Conservation (phyloP, 129 eudicot genomes). For the Lactuca sativa region DNA sequence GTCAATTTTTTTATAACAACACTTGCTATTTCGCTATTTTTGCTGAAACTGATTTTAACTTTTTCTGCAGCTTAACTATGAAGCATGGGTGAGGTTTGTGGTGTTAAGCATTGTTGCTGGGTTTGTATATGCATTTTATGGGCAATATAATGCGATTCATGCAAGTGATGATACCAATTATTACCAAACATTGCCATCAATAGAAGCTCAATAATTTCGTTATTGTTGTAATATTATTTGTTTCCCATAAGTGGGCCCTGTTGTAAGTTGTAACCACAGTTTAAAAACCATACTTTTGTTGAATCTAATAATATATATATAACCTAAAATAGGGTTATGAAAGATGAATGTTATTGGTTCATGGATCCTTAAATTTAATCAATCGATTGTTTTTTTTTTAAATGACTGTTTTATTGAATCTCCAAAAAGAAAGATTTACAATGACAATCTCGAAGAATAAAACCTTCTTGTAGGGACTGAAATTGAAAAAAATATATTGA, state of each 20-base stretch:
- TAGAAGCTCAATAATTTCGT: conserved; percentile 39
- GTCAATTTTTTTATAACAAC: background rate
- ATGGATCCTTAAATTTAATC: no score
- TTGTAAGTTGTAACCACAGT: conserved; percentile 12
- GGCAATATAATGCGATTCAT: conserved; percentile 82
- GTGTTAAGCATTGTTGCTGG: conserved; percentile 64
- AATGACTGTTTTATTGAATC: no score
- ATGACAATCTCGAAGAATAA: no score
- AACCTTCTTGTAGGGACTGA: no score
- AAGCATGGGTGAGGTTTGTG: conserved; percentile 90
- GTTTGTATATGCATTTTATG: conserved; percentile 75
- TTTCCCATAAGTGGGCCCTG: conserved; percentile 5
- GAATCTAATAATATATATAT: no score
- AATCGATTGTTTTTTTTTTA: no score
- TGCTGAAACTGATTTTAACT: conserved; percentile 5
- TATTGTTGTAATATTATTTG: conserved; percentile 17
- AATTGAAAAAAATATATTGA: no score
- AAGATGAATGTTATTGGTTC: no score
- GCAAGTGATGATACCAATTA: conserved; percentile 49
- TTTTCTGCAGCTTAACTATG: conserved; percentile 86
- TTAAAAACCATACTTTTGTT: no score
- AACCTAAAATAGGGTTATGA: no score
- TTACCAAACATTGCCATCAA: conserved; percentile 60
- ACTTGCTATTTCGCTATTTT: no score
- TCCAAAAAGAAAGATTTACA: no score